These are phyloP conservation scores for Tricholoma matsutake DNA, from an alignment of 768 basidiomycete genomes.

Conservation along the genomic window DNA sequence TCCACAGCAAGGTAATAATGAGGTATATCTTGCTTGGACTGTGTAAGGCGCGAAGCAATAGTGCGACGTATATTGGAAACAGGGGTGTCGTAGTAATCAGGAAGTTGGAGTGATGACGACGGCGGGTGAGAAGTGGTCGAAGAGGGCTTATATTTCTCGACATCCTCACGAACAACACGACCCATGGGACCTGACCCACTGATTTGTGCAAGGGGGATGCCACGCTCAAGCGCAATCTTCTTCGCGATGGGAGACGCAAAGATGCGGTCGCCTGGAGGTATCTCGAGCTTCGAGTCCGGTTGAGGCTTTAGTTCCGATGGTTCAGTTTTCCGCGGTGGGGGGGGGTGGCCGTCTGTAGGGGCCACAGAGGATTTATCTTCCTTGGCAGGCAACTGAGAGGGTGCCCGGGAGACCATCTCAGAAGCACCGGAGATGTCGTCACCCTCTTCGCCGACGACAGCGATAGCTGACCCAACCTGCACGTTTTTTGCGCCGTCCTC, in stretches of 20 bases:
- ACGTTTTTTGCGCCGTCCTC: constrained; percentile 86
- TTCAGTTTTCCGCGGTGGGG: constrained; percentile 27
- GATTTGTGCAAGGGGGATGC: constrained; percentile 84
- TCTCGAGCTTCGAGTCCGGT: constrained; percentile 48
- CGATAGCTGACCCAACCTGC: constrained; percentile 84
- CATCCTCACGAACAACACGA: constrained; percentile 91
- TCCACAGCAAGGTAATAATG: constrained; percentile 97
- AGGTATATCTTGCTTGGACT: constrained; percentile 93
- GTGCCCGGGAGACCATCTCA: constrained; percentile 64
- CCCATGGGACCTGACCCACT: constrained; percentile 95
- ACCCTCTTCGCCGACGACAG: constrained; percentile 91
- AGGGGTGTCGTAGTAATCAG: constrained; percentile 87
- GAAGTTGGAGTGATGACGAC: constrained; percentile 46
- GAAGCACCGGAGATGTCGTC: constrained; percentile 87
- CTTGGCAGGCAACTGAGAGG: constrained; percentile 41
- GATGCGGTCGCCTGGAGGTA: constrained; percentile 74
- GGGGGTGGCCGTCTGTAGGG: constrained; percentile 18
- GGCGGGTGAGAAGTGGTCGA: constrained; percentile 46
- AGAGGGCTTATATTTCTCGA: constrained; percentile 81
- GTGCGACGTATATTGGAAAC: constrained; percentile 92
- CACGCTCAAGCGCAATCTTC: constrained; percentile 93
- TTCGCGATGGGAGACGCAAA: constrained; percentile 96
- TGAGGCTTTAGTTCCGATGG: constrained; percentile 31
- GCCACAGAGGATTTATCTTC: constrained; percentile 37
- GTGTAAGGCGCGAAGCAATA: constrained; percentile 85